Percentiles rank a stretch among this genome's conserved stretches.
These are phyloP conservation scores for Alternaria metachromatica DNA, from an alignment of 2,329 filamentous ascomycete species.

Conservation along the genomic window DNA sequence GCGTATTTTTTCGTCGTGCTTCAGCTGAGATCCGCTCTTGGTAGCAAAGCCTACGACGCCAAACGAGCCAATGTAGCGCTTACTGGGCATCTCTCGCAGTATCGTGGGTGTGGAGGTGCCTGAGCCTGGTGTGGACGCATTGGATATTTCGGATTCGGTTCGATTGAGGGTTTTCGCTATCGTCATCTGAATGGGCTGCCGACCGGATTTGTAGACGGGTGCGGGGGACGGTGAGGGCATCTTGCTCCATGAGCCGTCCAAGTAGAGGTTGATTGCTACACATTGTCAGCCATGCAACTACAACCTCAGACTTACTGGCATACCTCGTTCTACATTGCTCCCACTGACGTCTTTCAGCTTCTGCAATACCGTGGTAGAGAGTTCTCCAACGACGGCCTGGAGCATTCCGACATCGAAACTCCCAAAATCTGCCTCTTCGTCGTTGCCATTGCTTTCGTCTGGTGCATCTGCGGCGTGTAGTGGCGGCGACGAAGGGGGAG, in stretches of 20 bases:
- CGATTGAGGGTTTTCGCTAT: constrained; percentile 32
- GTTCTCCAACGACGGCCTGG: constrained; percentile 63
- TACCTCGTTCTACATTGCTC: constrained; percentile 61
- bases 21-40: constrained; percentile 76
- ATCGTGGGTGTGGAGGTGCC: constrained; percentile 24
- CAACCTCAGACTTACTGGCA: not conserved
- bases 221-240: constrained; percentile 19
- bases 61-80: constrained; percentile 87
- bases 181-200: constrained; percentile 28
- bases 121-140: constrained; percentile 30
- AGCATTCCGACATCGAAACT: constrained; percentile 64
- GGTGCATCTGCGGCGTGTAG: constrained; percentile 15
- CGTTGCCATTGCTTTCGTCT: constrained; percentile 9
- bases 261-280: constrained; percentile 67
- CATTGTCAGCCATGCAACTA: constrained; percentile 14
- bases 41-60: constrained; percentile 93
- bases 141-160: constrained; percentile 34
- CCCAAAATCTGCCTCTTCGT: constrained; percentile 23
- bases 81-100: constrained; percentile 57
- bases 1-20: constrained; percentile 80
- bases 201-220: constrained; percentile 25
- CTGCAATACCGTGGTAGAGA: constrained; percentile 54
- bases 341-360: constrained; percentile 59
- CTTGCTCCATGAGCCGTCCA: constrained; percentile 68
- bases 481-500: constrained; percentile 42